These are phyloP conservation scores for Lagerstroemia speciosa DNA, from an alignment of 345 rosid genomes.

Conservation along the genomic window DNA sequence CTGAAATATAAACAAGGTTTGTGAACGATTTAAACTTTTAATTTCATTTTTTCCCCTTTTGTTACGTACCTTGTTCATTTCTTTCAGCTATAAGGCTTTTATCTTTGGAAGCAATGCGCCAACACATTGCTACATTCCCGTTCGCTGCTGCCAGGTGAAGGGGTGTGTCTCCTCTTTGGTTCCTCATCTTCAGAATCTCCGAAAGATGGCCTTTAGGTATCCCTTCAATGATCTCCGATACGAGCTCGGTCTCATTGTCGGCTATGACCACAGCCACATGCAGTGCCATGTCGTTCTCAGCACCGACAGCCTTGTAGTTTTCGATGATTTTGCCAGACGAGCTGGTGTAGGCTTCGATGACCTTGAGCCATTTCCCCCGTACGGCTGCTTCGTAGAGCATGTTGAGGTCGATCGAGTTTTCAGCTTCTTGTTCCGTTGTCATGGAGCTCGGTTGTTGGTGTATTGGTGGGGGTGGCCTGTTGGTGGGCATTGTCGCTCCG, in stretches of 20 bases:
- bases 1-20: too few relatives aligned
- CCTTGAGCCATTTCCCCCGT: not conserved
- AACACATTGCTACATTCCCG: not conserved
- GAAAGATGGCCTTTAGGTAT: not conserved
- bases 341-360: not conserved
- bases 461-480: not conserved
- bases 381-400: not conserved
- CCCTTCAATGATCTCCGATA: not conserved
- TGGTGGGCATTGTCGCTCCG: not conserved
- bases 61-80: not conserved
- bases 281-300: not conserved
- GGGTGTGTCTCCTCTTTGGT: not conserved
- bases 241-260: not conserved
- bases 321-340: not conserved
- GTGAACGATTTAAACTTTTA: too few relatives aligned
- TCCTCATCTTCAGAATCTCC: not conserved
- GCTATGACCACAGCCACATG: not conserved
- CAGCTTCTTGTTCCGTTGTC: not conserved
- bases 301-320: not conserved
- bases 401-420: not conserved
- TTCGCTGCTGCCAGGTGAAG: not conserved
- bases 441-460: not conserved
- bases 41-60: too few relatives aligned
- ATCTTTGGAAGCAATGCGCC: not conserved
- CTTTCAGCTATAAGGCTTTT: not conserved